These are phyloP conservation scores for Hortiboletus campestris DNA, from an alignment of 768 basidiomycete species.

Conservation along the genomic window DNA sequence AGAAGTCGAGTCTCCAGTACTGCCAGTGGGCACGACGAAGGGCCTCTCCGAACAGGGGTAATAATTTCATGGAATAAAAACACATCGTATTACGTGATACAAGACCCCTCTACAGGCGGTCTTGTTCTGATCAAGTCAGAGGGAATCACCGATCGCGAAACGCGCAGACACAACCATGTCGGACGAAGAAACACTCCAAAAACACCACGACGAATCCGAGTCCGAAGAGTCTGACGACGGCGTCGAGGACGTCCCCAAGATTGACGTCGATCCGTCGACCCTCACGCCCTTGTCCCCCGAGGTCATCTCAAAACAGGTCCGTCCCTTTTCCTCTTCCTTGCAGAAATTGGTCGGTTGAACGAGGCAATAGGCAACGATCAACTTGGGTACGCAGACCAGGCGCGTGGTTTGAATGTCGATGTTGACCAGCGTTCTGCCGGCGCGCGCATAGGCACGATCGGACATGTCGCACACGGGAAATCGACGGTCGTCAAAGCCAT, in stretches of 20 bases:
- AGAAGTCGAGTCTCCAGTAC: conserved; percentile 2
- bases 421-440: conserved; percentile 8
- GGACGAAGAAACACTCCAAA: conserved; percentile 64
- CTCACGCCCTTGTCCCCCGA: conserved; percentile 87
- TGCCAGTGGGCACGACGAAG: neutral
- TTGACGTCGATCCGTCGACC: conserved; percentile 78
- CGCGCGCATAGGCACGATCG: conserved; percentile 78
- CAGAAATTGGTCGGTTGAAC: neutral
- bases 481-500: conserved; percentile 98
- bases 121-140: conserved; percentile 15
- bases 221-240: conserved; percentile 65
- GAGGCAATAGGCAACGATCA: conserved; percentile 78
- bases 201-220: conserved; percentile 65
- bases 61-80: neutral
- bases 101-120: conserved; percentile 10
- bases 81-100: conserved; percentile 19
- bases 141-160: conserved; percentile 9
- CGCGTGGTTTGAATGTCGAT: neutral
- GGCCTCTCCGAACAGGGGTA: too few relatives aligned
- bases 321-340: conserved; percentile 18
- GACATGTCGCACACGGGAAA: conserved; percentile 98
- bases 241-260: conserved; percentile 53
- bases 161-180: conserved; percentile 47
- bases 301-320: conserved; percentile 88
- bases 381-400: conserved; percentile 58